Conservation (phyloP, 73 alveolate genomes). For the Blepharisma stoltei region DNA sequence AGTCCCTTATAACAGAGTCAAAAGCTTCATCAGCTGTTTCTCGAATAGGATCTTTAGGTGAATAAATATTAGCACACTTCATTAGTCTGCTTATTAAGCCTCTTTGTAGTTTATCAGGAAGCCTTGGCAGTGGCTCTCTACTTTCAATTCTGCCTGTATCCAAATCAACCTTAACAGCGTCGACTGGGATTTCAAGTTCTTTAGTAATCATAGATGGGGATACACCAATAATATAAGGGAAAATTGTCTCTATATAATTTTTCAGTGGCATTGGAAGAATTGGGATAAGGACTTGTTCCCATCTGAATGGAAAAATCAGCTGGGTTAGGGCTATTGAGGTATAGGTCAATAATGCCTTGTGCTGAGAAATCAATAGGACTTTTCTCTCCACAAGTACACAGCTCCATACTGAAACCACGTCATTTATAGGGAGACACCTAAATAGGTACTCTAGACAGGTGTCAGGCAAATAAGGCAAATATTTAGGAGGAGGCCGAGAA, state of each 20-base stretch:
- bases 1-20: constrained; percentile 17
- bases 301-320: constrained; percentile 58
- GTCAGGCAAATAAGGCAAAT: constrained; percentile 58
- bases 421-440: constrained; percentile 43
- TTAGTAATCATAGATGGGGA: constrained; percentile 32
- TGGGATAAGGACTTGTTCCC: constrained; percentile 64
- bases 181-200: constrained; percentile 60
- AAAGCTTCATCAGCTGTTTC: constrained; percentile 52
- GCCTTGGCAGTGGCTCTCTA: constrained; percentile 55
- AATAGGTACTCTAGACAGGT: constrained; percentile 44
- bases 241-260: constrained; percentile 58
- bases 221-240: constrained; percentile 62
- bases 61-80: constrained; percentile 26
- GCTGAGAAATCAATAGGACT: constrained; percentile 52
- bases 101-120: constrained; percentile 54
- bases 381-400: constrained; percentile 55
- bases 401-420: constrained; percentile 41
- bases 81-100: constrained; percentile 33
- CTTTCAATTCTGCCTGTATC: constrained; percentile 44
- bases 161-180: constrained; percentile 51
- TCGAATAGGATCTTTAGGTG: constrained; percentile 29
- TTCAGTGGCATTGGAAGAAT: constrained; percentile 55
- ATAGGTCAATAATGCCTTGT: constrained; percentile 58
- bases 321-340: constrained; percentile 48
- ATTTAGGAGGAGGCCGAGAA: constrained; percentile 54